These are phyloP conservation scores for Ganoderma multipileum DNA, from an alignment of 1,284 basidiomycete species.

Conservation along the genomic window DNA sequence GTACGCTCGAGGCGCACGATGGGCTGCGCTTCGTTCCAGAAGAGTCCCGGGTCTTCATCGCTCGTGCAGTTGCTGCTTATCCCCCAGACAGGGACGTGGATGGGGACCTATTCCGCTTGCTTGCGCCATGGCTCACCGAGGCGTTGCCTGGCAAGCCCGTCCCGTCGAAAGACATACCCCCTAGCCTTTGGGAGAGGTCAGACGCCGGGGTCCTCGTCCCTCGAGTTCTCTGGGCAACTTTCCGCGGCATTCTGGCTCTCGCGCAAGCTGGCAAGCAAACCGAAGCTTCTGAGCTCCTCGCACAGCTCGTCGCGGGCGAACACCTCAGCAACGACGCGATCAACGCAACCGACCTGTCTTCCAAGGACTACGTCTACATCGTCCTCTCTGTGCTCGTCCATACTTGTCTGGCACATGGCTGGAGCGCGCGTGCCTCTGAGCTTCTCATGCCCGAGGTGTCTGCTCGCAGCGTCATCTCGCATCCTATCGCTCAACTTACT, in stretches of 20 bases:
- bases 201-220: slow-evolving; percentile 12
- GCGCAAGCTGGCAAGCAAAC: slow-evolving; percentile 20
- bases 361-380: slow-evolving; percentile 49
- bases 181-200: slow-evolving; percentile 7
- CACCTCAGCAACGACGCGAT: slow-evolving; percentile 49
- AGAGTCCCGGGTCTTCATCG: slow-evolving; percentile 5
- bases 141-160: background rate
- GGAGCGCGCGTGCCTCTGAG: slow-evolving; percentile 47
- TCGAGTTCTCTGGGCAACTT: slow-evolving; percentile 30
- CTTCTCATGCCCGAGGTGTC: slow-evolving; percentile 39
- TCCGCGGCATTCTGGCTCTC: slow-evolving; percentile 26
- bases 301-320: slow-evolving; percentile 42
- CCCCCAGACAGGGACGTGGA: slow-evolving; percentile 16
- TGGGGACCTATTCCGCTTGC: slow-evolving; percentile 11
- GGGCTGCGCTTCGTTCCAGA: slow-evolving; percentile 10
- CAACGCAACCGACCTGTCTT: slow-evolving; percentile 38
- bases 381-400: slow-evolving; percentile 53
- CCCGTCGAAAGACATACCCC: background rate
- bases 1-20: slow-evolving; percentile 9
- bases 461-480: slow-evolving; percentile 11
- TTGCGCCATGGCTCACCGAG: slow-evolving; percentile 15
- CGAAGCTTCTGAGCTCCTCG: slow-evolving; percentile 34
- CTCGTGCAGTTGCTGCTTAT: slow-evolving; percentile 2
- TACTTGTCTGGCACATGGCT: slow-evolving; percentile 58
- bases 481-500: slow-evolving; percentile 20